Conservation (phyloP, 768 basidiomycete genomes). For the Podaxis sp. region DNA sequence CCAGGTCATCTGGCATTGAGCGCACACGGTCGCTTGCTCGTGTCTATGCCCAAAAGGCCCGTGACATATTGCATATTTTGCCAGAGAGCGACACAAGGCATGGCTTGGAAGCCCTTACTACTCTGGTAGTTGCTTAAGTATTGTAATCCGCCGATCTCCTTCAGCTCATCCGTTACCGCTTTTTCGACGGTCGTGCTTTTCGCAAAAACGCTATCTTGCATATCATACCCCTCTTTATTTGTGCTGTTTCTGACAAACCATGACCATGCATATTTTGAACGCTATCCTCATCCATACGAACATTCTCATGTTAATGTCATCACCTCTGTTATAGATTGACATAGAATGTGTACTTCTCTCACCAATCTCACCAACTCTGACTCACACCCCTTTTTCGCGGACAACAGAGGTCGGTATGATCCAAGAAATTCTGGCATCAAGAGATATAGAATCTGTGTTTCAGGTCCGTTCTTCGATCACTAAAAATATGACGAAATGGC, state of each 20-base stretch:
- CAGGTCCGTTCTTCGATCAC: too few relatives aligned
- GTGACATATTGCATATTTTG: slow-evolving; percentile 62
- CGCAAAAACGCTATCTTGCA: too few relatives aligned
- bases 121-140: slow-evolving; percentile 62
- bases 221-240: too few relatives aligned
- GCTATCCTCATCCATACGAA: not conserved
- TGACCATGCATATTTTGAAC: not conserved
- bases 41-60: slow-evolving; percentile 75
- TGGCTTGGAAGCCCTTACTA: slow-evolving; percentile 73
- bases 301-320: not conserved
- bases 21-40: slow-evolving; percentile 78
- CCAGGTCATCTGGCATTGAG: slow-evolving; percentile 69
- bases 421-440: too few relatives aligned
- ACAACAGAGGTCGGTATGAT: too few relatives aligned
- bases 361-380: not conserved
- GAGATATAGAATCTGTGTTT: too few relatives aligned
- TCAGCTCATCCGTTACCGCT: not conserved
- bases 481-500: too few relatives aligned
- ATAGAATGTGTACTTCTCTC: not conserved
- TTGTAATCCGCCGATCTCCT: slow-evolving; percentile 32
- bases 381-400: too few relatives aligned
- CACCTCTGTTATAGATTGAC: not conserved
- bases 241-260: too few relatives aligned
- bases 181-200: not conserved
- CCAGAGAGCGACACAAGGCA: slow-evolving; percentile 80